These are phyloP conservation scores for Scalesia atractyloides DNA, from an alignment of 129 eudicot genomes.

Conservation along the genomic window DNA sequence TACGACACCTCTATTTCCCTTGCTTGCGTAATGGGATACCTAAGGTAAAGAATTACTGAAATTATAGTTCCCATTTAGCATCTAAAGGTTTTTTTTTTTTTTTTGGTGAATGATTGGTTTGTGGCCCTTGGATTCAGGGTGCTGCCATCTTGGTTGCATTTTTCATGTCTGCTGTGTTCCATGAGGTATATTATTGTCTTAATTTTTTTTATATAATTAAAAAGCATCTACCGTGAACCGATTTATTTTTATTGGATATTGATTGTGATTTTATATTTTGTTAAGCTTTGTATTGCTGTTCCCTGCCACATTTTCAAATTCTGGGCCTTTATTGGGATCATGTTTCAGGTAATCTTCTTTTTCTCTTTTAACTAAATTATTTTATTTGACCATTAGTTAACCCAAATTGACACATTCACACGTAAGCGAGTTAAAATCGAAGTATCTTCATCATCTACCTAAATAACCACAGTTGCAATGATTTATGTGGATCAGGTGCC, in stretches of 20 bases:
- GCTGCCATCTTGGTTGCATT: slow-evolving; percentile 82
- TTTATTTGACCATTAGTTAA: not conserved
- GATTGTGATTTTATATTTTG: slow-evolving; percentile 11
- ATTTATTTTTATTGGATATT: slow-evolving; percentile 2
- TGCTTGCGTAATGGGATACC: slow-evolving; percentile 91
- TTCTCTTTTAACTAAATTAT: not conserved
- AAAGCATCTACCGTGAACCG: not conserved
- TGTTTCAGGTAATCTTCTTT: slow-evolving; percentile 71
- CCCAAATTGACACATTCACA: not conserved
- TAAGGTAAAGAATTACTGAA: slow-evolving; percentile 50
- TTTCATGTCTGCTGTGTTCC: slow-evolving; percentile 84
- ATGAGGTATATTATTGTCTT: slow-evolving; percentile 59
- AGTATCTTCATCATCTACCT: not conserved
- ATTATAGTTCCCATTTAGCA: not conserved
- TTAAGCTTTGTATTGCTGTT: slow-evolving; percentile 88
- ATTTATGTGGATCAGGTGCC: slow-evolving; percentile 62
- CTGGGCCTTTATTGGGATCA: slow-evolving; percentile 89
- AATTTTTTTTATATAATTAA: not conserved
- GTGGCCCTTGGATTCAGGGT: slow-evolving; percentile 47
- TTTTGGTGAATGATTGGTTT: not conserved
- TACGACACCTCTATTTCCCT: slow-evolving; percentile 87
- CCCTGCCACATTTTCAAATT: slow-evolving; percentile 90
- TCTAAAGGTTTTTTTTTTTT: not conserved
- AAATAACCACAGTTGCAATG: not conserved
- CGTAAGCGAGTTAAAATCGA: not conserved